Conservation (phyloP, 2,329 filamentous ascomycete species). For the Trichocomaceae sp. region DNA sequence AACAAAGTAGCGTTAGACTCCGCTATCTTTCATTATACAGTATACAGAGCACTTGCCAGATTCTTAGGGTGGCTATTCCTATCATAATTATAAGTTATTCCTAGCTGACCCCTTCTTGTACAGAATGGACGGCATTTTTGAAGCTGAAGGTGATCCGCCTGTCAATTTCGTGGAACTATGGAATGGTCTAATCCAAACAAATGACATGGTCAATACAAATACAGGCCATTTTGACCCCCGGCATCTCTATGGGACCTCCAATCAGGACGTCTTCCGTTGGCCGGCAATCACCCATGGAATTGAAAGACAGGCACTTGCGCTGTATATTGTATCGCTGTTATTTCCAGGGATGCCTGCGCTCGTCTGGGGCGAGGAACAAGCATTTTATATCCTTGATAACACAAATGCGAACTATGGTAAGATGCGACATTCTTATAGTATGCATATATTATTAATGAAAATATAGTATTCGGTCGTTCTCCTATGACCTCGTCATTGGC, state of each 20-base stretch:
- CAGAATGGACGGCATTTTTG: slow-evolving; percentile 44
- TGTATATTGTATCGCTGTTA: slow-evolving; percentile 49
- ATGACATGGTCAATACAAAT: slow-evolving; percentile 51
- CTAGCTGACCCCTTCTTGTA: neutral
- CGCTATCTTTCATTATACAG: slow-evolving; percentile 53
- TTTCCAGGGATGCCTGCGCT: slow-evolving; percentile 52
- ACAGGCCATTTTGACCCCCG: slow-evolving; percentile 53
- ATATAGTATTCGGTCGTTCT: slow-evolving; percentile 49
- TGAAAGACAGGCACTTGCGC: slow-evolving; percentile 46
- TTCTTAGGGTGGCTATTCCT: slow-evolving; percentile 40
- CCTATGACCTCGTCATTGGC: slow-evolving; percentile 51
- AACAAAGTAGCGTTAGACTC: slow-evolving; percentile 48
- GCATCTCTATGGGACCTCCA: slow-evolving; percentile 55
- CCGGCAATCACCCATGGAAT: slow-evolving; percentile 49
- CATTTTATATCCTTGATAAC: slow-evolving; percentile 53
- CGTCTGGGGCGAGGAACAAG: slow-evolving; percentile 57
- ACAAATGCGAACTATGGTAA: slow-evolving; percentile 50
- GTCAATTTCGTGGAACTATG: slow-evolving; percentile 47
- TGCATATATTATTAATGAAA: neutral
- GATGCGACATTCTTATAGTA: neutral
- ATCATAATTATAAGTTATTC: neutral
- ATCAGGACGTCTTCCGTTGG: slow-evolving; percentile 57
- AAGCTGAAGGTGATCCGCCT: slow-evolving; percentile 44
- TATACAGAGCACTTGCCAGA: slow-evolving; percentile 50
- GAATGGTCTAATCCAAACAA: slow-evolving; percentile 47